Base-by-base conservation (phyloP, 345 rosid genomes). In the Citrus maxima region DNA sequence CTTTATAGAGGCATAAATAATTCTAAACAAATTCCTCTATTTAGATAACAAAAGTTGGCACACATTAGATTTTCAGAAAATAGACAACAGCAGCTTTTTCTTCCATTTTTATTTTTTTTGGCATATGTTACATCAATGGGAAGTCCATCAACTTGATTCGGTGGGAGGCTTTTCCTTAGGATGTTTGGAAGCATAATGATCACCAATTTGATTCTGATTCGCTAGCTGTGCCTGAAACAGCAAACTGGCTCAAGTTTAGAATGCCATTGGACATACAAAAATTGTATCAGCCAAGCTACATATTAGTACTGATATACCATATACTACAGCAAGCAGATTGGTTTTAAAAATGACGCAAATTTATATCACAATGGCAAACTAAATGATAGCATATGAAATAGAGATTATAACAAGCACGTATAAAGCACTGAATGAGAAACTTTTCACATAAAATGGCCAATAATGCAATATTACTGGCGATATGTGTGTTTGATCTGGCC, bases 141-240 rank as follows among this genome's bases (percentile, higher is more conserved):
- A 64, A 66, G 42, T 54, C 46, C 34, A 38, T 88, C 87, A 91
- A 78, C 89, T 82, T 1, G 87, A 84, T 74, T 79, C 90, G 6
- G 83, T 32, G n/a, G 90, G 95, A 64, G 90, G 88, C 73, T 85
- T 87, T 79, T 89, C 92, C 88, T 89, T 88, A 0, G 95, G 95
- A 87, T 91, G 91, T 74, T 91, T 89, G 56, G 95, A 86, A 49
- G 81, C 80, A 81, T 86, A 91, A 66, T 91, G 95, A 84, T 91
- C 93, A 7, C 77, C 92, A 24, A 89, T 88, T 72, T 91, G 95
- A 61, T 91, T 91, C n/a, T 72, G 83, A 82, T 89, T 91, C 10
- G 93, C 95, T 67, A 91, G 86, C 75, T 82, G 93, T 16, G 69
- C 86, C 95, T 91, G 88, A 76, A 84, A 78, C 32, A 78, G 70